A percentile compares a stretch with the other conserved stretches of the same genome.
Evolutionary conservation across 371 early-diverging fungal species (phyloP).

Genomic region (Rhizopus sp.): DNA sequence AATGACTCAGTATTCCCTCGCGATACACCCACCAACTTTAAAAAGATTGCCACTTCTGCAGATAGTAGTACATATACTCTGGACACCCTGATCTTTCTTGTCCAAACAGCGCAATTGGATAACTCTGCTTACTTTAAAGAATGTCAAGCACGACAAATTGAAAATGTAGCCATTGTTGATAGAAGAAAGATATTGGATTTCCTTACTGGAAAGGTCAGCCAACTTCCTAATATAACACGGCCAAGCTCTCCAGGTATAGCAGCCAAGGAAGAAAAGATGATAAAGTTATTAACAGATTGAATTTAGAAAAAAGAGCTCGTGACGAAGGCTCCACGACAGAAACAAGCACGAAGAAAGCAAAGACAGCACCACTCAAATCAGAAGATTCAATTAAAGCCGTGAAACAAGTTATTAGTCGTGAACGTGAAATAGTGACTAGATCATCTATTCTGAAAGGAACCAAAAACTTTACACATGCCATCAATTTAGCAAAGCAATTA

Average conservation of each 20-base stretch:
- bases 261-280: background rate
- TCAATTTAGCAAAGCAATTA: conserved; percentile 22
- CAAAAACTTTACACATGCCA: conserved; percentile 32
- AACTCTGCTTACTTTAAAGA: conserved; percentile 75
- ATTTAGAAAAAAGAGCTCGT: conserved; percentile 33
- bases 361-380: conserved; percentile 22
- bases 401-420: conserved; percentile 43
- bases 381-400: conserved; percentile 42
- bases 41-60: conserved; percentile 48
- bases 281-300: background rate
- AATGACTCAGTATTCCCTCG: conserved; percentile 54
- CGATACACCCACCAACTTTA: conserved; percentile 60
- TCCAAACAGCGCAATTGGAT: conserved; percentile 62
- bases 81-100: conserved; percentile 77
- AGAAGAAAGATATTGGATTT: conserved; percentile 72
- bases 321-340: conserved; percentile 36
- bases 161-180: conserved; percentile 75
- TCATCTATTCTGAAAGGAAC: conserved; percentile 48
- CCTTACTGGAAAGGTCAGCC: conserved; percentile 67
- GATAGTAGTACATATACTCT: conserved; percentile 68
- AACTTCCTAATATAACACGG: conserved; percentile 43
- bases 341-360: conserved; percentile 39
- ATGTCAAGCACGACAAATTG: conserved; percentile 61
- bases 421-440: conserved; percentile 46
- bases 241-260: conserved; percentile 13